Evolutionary conservation across 768 basidiomycete species (phyloP).

Genomic region (Tricholoma terreum): DNA sequence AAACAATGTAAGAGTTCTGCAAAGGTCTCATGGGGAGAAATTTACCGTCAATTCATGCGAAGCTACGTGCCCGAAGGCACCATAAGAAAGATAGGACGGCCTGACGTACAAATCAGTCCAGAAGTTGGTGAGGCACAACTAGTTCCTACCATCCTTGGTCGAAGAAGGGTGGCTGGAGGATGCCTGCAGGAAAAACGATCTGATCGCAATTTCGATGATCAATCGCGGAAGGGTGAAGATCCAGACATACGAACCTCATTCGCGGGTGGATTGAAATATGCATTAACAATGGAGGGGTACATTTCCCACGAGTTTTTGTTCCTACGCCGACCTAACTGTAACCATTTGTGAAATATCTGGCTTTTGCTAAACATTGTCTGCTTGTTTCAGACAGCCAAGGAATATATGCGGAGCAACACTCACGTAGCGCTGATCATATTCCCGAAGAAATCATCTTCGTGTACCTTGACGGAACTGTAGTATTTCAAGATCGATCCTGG

Average conservation of each 20-base stretch:
- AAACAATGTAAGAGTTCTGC: background rate
- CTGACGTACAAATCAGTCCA: constrained; percentile 31
- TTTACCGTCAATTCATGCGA: constrained; percentile 87
- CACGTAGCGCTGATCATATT: constrained; percentile 70
- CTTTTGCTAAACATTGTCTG: constrained; percentile 40
- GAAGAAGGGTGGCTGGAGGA: constrained; percentile 92
- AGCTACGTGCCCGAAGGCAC: constrained; percentile 89
- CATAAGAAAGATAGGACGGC: constrained; percentile 89
- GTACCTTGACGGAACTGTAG: constrained; percentile 67
- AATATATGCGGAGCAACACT: constrained; percentile 11
- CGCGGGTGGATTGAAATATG: constrained; percentile 83
- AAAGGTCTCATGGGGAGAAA: background rate
- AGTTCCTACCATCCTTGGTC: constrained; percentile 61
- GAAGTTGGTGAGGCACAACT: background rate
- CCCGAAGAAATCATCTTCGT: constrained; percentile 73
- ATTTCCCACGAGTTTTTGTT: constrained; percentile 84
- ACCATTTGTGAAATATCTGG: constrained; percentile 69
- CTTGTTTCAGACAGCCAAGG: background rate
- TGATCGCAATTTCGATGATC: constrained; percentile 19
- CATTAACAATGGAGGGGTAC: constrained; percentile 83
- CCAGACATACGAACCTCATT: constrained; percentile 60
- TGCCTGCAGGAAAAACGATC: constrained; percentile 97
- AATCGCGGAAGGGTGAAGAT: background rate
- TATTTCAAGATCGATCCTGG: constrained; percentile 69
- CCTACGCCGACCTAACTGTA: constrained; percentile 62